Conservation (phyloP, 345 rosid genomes). For the Sisymbrium irio region DNA sequence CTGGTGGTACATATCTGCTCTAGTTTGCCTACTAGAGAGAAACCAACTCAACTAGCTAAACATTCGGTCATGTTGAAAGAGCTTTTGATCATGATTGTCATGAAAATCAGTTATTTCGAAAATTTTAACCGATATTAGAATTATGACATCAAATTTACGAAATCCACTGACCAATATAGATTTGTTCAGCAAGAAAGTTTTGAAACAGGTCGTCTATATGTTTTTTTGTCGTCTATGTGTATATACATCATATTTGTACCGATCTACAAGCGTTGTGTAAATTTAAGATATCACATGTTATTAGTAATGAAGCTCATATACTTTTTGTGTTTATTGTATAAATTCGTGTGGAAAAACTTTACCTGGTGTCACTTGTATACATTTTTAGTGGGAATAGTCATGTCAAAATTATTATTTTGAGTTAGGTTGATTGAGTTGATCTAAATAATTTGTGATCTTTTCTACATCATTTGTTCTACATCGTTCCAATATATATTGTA, state of each 20-base stretch:
- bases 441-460: slow-evolving; percentile 15
- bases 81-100: too few relatives aligned
- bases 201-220: not conserved
- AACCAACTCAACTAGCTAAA: too few relatives aligned
- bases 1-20: not conserved
- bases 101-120: not conserved
- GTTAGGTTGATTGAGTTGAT: slow-evolving; percentile 19
- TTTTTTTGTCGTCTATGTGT: too few relatives aligned
- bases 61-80: too few relatives aligned
- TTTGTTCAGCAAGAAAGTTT: not conserved
- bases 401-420: slow-evolving; percentile 23
- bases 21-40: not conserved
- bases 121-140: not conserved
- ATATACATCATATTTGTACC: not conserved
- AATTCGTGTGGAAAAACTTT: not conserved
- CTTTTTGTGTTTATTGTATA: not conserved
- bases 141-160: not conserved
- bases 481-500: slow-evolving; percentile 3
- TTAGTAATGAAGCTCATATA: not conserved
- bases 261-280: not conserved
- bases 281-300: not conserved
- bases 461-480: not conserved
- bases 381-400: slow-evolving; percentile 31
- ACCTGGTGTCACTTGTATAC: not conserved
- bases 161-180: not conserved